Conservation (phyloP, 129 eudicot species). For the Smallanthus sonchifolius region DNA sequence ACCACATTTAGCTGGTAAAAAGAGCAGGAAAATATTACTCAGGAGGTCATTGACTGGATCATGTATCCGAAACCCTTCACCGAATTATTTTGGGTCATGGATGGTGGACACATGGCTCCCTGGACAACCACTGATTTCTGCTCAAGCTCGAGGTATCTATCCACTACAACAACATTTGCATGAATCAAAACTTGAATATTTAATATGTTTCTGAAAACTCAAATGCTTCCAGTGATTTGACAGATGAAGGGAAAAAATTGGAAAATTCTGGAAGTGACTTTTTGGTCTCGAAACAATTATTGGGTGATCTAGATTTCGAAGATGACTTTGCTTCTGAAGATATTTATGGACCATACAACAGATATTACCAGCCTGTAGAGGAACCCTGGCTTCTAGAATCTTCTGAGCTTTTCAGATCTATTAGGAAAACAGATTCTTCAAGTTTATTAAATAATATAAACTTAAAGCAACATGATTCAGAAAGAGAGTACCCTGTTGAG, state of each 20-base stretch:
- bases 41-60: constrained; percentile 40
- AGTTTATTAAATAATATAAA: constrained; percentile 14
- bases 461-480: constrained; percentile 16
- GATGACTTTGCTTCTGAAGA: constrained; percentile 23
- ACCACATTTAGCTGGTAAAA: constrained; percentile 29
- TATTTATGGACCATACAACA: constrained; percentile 25
- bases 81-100: constrained; percentile 39
- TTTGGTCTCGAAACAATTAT: constrained; percentile 36
- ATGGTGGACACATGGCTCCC: constrained; percentile 45
- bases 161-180: not conserved
- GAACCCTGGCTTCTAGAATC: constrained; percentile 88
- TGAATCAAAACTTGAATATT: not conserved
- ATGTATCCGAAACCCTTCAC: constrained; percentile 34
- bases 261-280: constrained; percentile 37
- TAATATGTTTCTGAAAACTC: constrained; percentile 75
- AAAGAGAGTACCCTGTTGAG: constrained; percentile 52
- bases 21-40: constrained; percentile 32
- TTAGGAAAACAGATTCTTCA: constrained; percentile 31
- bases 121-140: constrained; percentile 32
- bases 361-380: constrained; percentile 49
- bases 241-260: constrained; percentile 60
- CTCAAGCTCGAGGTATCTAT: constrained; percentile 58
- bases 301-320: constrained; percentile 32
- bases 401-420: constrained; percentile 21
- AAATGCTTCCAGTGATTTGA: constrained; percentile 88